Evolutionary conservation across 352 stramenopile genomes (phyloP).

Genomic region (Pythium myriotylum): DNA sequence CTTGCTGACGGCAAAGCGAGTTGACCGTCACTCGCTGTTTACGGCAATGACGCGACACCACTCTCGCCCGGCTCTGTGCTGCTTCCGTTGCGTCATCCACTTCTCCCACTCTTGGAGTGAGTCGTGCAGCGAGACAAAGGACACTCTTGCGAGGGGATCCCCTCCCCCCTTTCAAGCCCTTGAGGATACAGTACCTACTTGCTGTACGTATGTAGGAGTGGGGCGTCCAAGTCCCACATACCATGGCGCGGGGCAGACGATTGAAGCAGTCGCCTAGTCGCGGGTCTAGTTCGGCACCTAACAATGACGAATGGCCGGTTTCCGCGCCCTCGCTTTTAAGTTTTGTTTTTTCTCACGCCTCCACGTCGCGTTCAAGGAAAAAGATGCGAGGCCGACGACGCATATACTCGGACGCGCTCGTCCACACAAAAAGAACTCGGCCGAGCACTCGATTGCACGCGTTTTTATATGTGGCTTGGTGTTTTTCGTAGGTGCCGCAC

Average conservation of each 20-base stretch:
- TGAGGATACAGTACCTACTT: too few relatives aligned
- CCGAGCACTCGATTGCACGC: too few relatives aligned
- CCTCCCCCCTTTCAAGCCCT: too few relatives aligned
- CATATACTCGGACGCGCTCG: too few relatives aligned
- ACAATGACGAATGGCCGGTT: conserved; percentile 3
- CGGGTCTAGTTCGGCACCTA: neutral
- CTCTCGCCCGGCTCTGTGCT: neutral
- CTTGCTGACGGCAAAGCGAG: too few relatives aligned
- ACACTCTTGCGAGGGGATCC: neutral
- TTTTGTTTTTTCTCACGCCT: neutral
- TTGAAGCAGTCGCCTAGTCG: neutral
- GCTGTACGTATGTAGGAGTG: too few relatives aligned
- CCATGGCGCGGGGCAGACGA: neutral
- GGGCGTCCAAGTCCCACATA: too few relatives aligned
- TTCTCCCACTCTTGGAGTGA: conserved; percentile 3
- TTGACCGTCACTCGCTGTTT: neutral
- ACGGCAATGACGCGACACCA: neutral
- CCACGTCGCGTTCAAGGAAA: neutral
- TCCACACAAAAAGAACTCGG: too few relatives aligned
- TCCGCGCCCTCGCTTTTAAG: neutral
- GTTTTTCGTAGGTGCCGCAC: too few relatives aligned
- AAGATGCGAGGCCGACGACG: too few relatives aligned
- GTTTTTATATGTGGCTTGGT: too few relatives aligned
- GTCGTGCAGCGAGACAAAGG: conserved; percentile 7
- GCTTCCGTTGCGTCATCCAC: conserved; percentile 6